Evolutionary conservation across 2,329 filamentous ascomycete species (phyloP), one percentile per base, ranked within the genome.

Genomic region (Hymenotorrendiella dingleyae): DNA sequence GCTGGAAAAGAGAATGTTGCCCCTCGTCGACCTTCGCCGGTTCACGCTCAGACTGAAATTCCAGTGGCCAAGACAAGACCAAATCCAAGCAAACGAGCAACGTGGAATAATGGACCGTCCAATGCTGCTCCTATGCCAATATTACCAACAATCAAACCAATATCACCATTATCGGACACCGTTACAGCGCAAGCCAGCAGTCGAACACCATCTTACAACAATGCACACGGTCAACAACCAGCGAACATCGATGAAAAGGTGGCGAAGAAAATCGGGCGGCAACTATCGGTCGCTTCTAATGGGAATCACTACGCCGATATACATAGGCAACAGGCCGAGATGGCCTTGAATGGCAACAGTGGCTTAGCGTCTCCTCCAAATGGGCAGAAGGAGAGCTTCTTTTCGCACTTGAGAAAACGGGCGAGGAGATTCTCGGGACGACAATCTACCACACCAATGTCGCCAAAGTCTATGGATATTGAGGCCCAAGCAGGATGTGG

Each of bases 121-220:
- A 88, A 84, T 50, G 83, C 78, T 48, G 88, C 89, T 36, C 93
- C 93, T 4, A 98, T 98, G 78, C 88, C 88, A 7, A 98, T 98
- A 49, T 71, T 98, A 36, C 93, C 93, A 10, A 95, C 90, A 1
- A 95, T 97, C 56, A 80, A 85, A 51, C 91, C 93, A 10, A 90
- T 97, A 39, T 97, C 93, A 27, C 93, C 93, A n/a, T 66, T 97
- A n/a, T 93, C 90, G 5, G 90, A 96, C 64, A 78, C 88, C 39
- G 88, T 95, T 34, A 95, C 82, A 43, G 93, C 90, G 21, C 89
- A 95, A 65, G 90, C 86, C 40, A 90, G 79, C 58, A 81, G 78
- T 44, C 75, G 80, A 38, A 69, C 72, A 32, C 69, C 73, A 14
- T 68, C 72, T 21, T 73, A 78, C 56, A 69, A 65, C 54, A 76